Evolutionary conservation across 805 yeast genomes (phyloP), one percentile per base, ranked within the genome.

Genomic region (Priceomyces haplophilus): DNA sequence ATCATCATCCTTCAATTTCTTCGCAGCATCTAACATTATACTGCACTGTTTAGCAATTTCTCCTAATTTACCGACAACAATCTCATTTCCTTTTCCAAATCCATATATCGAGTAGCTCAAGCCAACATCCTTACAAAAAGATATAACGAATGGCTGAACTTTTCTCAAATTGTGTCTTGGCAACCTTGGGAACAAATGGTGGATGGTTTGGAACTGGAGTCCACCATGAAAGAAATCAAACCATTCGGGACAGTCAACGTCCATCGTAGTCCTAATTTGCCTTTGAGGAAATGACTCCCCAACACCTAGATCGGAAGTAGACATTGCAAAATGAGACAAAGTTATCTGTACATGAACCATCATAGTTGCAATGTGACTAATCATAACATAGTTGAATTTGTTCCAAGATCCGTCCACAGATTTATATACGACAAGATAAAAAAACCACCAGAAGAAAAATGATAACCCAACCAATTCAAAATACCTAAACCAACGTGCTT

Each of bases 261-360:
- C 97, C 96, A 88, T 89, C 2, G 96, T 88, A 1, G 97, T 89
- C 53, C 97, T 74, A 2, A 88, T 58, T 64, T 88, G 96, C 49
- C 93, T 75, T 46, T 85, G 82, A 0, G 83, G 78, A 56, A 88
- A 88, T 6, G 88, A 75, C 60, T 88, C 97, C 34, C 83, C 75
- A 7, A 79, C 76, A 1, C 96, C 96, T 13, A 88, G 66, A 56
- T 88, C 95, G 4, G 93, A 75, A 0, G 96, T 89, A 1, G 95
- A 85, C 95, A 88, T 89, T 29, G 96, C 96, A 68, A 88, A 88
- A 61, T 88, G 97, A 11, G 90, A 82, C 34, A 88, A 72, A 0
- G 95, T 87, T 63, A 88, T 88, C 60, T 89, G 96, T 24, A 88
- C 96, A 61, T 88, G 97, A n/a, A 88, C 91, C 30, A 90, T 75